Conservation (phyloP, 371 early-diverging fungal genomes). For the Saksenaea oblongispora region DNA sequence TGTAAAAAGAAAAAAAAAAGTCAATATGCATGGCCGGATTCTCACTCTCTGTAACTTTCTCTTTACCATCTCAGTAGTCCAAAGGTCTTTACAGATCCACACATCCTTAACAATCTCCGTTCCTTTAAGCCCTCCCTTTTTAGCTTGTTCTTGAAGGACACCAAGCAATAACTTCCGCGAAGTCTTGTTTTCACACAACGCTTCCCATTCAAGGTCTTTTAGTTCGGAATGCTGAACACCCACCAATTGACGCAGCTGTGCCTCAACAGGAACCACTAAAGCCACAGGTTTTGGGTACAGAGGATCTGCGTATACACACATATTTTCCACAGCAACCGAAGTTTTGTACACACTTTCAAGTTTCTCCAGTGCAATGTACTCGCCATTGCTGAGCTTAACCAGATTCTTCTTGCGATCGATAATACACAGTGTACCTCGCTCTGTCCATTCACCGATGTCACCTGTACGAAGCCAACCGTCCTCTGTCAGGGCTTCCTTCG, state of each 20-base stretch:
- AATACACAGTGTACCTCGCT: slow-evolving; percentile 65
- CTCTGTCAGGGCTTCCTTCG: slow-evolving; percentile 71
- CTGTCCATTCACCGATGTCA: slow-evolving; percentile 83
- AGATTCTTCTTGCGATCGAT: slow-evolving; percentile 85
- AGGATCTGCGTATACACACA: slow-evolving; percentile 86
- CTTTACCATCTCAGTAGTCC: slow-evolving; percentile 83
- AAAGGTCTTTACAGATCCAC: slow-evolving; percentile 73
- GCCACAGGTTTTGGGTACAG: slow-evolving; percentile 70
- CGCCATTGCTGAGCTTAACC: slow-evolving; percentile 85
- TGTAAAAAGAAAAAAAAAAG: background rate
- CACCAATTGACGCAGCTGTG: slow-evolving; percentile 12
- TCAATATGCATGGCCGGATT: background rate
- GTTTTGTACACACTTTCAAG: slow-evolving; percentile 92
- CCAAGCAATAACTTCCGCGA: slow-evolving; percentile 21
- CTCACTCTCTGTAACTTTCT: background rate
- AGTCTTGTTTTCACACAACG: slow-evolving; percentile 23
- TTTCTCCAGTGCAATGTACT: slow-evolving; percentile 96
- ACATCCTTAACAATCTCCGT: slow-evolving; percentile 77
- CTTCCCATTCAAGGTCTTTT: slow-evolving; percentile 21
- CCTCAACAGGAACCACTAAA: slow-evolving; percentile 67
- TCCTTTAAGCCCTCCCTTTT: slow-evolving; percentile 57
- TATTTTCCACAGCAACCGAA: slow-evolving; percentile 72
- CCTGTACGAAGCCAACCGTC: slow-evolving; percentile 93
- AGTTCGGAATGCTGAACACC: background rate
- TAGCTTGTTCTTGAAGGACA: slow-evolving; percentile 32